These are phyloP conservation scores for Magnusiomyces tetraspermus DNA, from an alignment of 1,139 yeast species.

Conservation along the genomic window DNA sequence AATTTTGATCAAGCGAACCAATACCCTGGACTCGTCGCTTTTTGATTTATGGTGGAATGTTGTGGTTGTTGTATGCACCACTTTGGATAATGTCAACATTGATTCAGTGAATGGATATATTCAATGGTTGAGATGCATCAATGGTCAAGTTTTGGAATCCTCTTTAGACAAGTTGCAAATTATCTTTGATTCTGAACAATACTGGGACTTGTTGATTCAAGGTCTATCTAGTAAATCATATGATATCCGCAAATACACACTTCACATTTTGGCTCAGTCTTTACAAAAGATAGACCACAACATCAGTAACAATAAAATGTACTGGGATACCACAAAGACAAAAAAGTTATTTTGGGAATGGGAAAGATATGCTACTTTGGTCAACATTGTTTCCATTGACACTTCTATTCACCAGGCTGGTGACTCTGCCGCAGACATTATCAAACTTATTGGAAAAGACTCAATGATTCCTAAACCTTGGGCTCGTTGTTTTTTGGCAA, in stretches of 20 bases:
- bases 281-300: slow-evolving; percentile 39
- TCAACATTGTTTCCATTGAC: slow-evolving; percentile 75
- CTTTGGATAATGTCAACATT: slow-evolving; percentile 5
- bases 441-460: slow-evolving; percentile 44
- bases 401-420: slow-evolving; percentile 80
- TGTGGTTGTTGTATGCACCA: slow-evolving; percentile 5
- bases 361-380: slow-evolving; percentile 64
- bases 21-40: slow-evolving; percentile 7
- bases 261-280: slow-evolving; percentile 57
- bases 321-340: slow-evolving; percentile 34
- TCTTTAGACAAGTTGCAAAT: slow-evolving; percentile 30
- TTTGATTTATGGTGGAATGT: slow-evolving; percentile 14
- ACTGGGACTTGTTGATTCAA: slow-evolving; percentile 52
- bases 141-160: slow-evolving; percentile 17
- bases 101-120: slow-evolving; percentile 19
- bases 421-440: slow-evolving; percentile 62
- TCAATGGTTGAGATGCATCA: slow-evolving; percentile 24
- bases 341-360: slow-evolving; percentile 43
- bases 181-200: slow-evolving; percentile 35
- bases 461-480: slow-evolving; percentile 54
- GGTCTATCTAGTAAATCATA: slow-evolving; percentile 52
- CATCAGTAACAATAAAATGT: slow-evolving; percentile 38
- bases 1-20: slow-evolving; percentile 6
- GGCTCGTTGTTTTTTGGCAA: slow-evolving; percentile 62
- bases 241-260: slow-evolving; percentile 63